Conservation (phyloP, 2,329 filamentous ascomycete species). For the Anisogramma anomala region DNA sequence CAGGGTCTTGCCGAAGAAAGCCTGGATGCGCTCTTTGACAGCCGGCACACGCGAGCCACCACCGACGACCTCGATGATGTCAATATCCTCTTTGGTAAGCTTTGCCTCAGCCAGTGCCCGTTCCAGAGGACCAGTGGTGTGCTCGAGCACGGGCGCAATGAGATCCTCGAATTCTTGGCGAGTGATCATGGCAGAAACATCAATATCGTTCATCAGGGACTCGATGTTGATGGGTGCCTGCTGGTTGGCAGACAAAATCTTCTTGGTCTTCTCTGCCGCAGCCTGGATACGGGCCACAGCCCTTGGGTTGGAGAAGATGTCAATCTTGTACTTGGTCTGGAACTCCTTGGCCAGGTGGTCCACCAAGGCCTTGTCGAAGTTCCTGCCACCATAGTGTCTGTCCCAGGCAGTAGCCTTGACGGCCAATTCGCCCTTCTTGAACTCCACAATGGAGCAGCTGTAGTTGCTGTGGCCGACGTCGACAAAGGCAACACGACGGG, state of each 20-base stretch:
- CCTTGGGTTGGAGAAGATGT: constrained; percentile 83
- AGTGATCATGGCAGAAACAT: constrained; percentile 80
- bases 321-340: constrained; percentile 95
- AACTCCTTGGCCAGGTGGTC: constrained; percentile 95
- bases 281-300: constrained; percentile 76
- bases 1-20: constrained; percentile 84
- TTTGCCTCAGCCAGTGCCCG: constrained; percentile 90
- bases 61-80: constrained; percentile 85
- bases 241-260: constrained; percentile 92
- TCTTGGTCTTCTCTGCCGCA: constrained; percentile 95
- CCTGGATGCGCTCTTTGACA: constrained; percentile 78
- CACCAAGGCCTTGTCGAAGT: constrained; percentile 90
- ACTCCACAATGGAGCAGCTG: constrained; percentile 88
- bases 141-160: constrained; percentile 69
- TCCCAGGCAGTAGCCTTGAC: constrained; percentile 91
- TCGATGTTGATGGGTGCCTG: constrained; percentile 91
- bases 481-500: constrained; percentile 78
- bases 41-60: constrained; percentile 88
- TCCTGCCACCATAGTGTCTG: constrained; percentile 90
- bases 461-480: constrained; percentile 97
- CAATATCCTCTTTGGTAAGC: constrained; percentile 83
- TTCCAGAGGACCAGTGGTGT: constrained; percentile 65
- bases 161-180: constrained; percentile 89
- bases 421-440: constrained; percentile 89
- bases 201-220: constrained; percentile 95